Evolutionary conservation across 1,284 basidiomycete species (phyloP).

Genomic region (Anthracocystis setariae): DNA sequence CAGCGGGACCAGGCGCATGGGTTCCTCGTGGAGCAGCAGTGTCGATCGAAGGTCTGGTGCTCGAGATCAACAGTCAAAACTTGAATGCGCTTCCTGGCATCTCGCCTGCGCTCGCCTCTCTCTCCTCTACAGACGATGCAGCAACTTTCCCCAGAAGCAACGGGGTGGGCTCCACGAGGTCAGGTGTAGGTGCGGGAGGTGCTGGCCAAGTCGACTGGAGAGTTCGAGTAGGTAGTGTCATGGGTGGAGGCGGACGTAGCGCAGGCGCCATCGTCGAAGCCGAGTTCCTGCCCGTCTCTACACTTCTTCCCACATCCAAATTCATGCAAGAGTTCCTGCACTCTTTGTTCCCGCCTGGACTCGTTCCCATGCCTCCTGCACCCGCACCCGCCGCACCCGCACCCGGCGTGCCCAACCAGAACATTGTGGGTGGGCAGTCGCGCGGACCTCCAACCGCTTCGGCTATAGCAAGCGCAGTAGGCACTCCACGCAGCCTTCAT

Average conservation of each 20-base stretch:
- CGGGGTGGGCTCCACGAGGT: background rate
- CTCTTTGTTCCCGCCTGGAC: constrained; percentile 32
- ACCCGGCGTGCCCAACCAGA: constrained; percentile 1
- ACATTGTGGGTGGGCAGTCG: background rate
- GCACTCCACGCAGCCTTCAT: constrained; percentile 8
- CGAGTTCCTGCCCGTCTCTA: constrained; percentile 40
- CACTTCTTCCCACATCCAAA: constrained; percentile 31
- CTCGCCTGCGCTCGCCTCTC: constrained; percentile 27
- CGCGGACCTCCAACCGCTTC: background rate
- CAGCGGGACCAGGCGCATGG: constrained; percentile 59
- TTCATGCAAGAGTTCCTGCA: constrained; percentile 43
- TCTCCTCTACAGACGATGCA: constrained; percentile 13
- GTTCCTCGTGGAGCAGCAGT: constrained; percentile 54
- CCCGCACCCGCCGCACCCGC: constrained; percentile 1
- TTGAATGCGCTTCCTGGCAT: constrained; percentile 30
- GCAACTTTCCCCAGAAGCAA: background rate
- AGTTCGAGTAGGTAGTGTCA: constrained; percentile 46
- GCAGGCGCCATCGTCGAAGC: constrained; percentile 51
- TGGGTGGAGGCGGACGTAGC: constrained; percentile 47
- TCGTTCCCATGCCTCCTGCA: constrained; percentile 17
- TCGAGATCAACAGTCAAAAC: constrained; percentile 45
- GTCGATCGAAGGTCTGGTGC: constrained; percentile 52
- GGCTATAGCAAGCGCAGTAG: constrained; percentile 10
- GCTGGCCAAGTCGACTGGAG: constrained; percentile 39
- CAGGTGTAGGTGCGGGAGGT: background rate